phyloP scores from a whole-genome alignment of 345 rosid genomes.

The Eucalyptus urophylla region DNA sequence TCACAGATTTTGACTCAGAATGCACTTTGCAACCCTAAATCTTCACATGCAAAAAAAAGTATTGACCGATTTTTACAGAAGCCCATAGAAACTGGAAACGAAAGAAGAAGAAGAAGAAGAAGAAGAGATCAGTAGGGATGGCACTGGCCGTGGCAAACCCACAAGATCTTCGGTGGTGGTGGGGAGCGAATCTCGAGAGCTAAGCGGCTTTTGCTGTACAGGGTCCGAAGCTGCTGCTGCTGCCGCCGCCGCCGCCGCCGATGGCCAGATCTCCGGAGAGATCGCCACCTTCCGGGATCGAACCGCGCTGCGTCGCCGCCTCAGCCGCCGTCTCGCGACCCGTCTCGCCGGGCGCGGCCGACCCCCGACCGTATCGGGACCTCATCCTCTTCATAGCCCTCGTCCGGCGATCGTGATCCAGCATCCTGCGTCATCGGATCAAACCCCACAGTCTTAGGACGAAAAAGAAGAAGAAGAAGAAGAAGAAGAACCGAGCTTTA shows the following conservation, averaged over 20 bases:
- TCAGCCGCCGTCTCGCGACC: neutral
- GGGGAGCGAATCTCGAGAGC: neutral
- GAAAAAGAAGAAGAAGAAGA: neutral
- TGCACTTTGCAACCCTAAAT: neutral
- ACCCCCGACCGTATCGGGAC: neutral
- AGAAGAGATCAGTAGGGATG: neutral
- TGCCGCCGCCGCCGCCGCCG: neutral
- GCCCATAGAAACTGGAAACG: neutral
- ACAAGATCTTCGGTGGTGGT: neutral
- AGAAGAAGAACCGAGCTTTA: neutral
- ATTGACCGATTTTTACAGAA: neutral
- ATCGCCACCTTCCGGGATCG: neutral
- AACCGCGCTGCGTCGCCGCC: neutral
- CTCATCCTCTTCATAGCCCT: neutral
- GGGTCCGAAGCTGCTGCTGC: neutral
- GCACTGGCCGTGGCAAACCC: neutral
- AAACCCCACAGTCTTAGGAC: neutral
- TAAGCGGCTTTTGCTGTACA: constrained; percentile 5
- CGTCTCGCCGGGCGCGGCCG: neutral
- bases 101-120: neutral
- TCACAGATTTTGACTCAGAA: neutral
- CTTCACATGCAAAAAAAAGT: neutral
- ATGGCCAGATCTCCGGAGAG: neutral
- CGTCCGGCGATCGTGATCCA: constrained; percentile 8
- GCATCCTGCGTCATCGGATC: neutral